Conservation (phyloP, 2,329 filamentous ascomycete species). For the Exserohilum turcica region DNA sequence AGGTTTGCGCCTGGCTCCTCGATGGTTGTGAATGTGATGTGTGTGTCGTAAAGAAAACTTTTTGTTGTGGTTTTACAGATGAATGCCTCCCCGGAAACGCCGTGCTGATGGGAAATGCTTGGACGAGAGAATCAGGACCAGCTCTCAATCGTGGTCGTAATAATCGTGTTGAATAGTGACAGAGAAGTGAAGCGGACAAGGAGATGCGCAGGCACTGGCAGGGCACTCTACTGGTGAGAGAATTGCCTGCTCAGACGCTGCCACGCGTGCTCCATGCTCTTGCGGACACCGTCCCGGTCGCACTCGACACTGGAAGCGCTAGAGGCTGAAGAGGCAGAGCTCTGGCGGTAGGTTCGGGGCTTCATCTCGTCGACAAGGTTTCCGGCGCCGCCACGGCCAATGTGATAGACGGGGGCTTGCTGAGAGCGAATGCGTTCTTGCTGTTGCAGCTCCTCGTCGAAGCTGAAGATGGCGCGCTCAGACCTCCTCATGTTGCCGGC, state of each 20-base stretch:
- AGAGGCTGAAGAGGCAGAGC: constrained; percentile 36
- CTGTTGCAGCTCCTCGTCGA: constrained; percentile 69
- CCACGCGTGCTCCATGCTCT: constrained; percentile 46
- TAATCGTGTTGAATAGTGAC: constrained; percentile 2
- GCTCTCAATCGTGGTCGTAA: constrained; percentile 35
- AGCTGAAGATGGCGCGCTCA: constrained; percentile 68
- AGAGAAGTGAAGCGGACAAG: constrained; percentile 6
- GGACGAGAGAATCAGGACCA: constrained; percentile 49
- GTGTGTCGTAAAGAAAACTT: constrained; percentile 16
- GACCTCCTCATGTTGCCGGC: constrained; percentile 65
- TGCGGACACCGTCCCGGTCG: constrained; percentile 36
- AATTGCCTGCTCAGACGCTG: constrained; percentile 42
- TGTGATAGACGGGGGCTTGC: constrained; percentile 66
- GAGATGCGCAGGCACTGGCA: background rate
- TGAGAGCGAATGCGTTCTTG: constrained; percentile 60
- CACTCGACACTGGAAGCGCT: constrained; percentile 30
- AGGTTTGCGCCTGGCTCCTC: constrained; percentile 41
- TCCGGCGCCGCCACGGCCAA: constrained; percentile 66
- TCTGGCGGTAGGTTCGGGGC: constrained; percentile 32
- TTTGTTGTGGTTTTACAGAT: constrained; percentile 16
- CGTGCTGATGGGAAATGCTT: constrained; percentile 19
- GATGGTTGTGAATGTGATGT: constrained; percentile 37
- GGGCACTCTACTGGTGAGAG: constrained; percentile 31
- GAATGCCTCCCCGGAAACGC: constrained; percentile 13
- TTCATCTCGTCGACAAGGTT: constrained; percentile 56